A percentile compares a stretch with the other conserved stretches of the same genome.
Conservation (phyloP, 2,329 filamentous ascomycete species). For the Fusarium compactum region DNA sequence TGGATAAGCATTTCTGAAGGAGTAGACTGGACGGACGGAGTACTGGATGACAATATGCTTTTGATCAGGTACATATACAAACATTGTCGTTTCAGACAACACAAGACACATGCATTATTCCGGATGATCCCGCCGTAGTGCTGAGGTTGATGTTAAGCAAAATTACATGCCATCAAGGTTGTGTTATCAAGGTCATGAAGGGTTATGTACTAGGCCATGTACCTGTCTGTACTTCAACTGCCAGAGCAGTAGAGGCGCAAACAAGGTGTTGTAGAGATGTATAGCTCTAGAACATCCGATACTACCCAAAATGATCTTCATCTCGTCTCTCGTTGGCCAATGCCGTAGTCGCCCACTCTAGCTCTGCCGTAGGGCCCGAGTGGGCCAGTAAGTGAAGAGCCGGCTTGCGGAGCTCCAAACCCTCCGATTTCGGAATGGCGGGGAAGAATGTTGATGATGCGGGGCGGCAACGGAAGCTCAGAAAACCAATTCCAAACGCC, state of each 20-base stretch:
- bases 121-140: background rate
- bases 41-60: conserved; percentile 30
- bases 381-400: conserved; percentile 37
- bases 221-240: background rate
- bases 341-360: conserved; percentile 25
- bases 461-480: conserved; percentile 39
- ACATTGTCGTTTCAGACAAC: conserved; percentile 13
- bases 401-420: conserved; percentile 32
- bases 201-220: background rate
- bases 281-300: conserved; percentile 10
- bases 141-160: background rate
- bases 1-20: conserved; percentile 39
- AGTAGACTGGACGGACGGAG: conserved; percentile 37
- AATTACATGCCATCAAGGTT: conserved; percentile 3
- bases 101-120: conserved; percentile 4
- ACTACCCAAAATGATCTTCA: conserved; percentile 39
- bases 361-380: conserved; percentile 32
- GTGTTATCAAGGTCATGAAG: background rate
- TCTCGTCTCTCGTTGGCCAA: conserved; percentile 39
- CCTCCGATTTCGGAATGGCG: conserved; percentile 56
- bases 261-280: background rate
- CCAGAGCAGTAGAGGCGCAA: background rate
- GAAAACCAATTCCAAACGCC: conserved; percentile 19
- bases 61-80: conserved; percentile 33
- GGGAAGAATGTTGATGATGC: conserved; percentile 43